Base-by-base conservation (phyloP, 495 filamentous ascomycete genomes). In the Annulohypoxylon nitens region DNA sequence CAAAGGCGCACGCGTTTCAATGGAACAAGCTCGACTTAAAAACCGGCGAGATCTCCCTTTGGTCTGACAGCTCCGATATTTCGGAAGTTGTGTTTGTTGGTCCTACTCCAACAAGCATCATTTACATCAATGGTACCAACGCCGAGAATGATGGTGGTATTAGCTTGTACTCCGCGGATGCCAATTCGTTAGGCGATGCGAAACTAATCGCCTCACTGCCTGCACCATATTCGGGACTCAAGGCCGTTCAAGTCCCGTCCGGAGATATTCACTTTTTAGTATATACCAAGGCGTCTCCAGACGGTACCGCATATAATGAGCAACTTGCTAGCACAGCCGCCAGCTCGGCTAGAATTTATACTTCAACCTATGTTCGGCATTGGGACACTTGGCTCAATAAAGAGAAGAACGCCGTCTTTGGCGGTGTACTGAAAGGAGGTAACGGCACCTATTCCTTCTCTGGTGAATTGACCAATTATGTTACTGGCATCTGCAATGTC, bases 1-100 rank as follows among this genome's bases (percentile, higher is more conserved):
- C 86, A 0, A 88, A 92, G 71, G 82, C 82, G 63, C 88, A 88
- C 70, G 88, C 84, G 8, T 84, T 84, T 43, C 89, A 91, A 68
- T 89, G 93, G 71, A 88, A 88, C 20, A 83, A 92, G 3, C 78
- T 94, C 14, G 88, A 93, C 53, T 84, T 91, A 26, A 75, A 80
- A 18, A 89, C 84, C 33, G 89, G 90, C 45, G 86, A 86, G 39
- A 90, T 88, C 2, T 83, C 84, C 0, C 76, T 89, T n/a, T 81
- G 93, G 64, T 88, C 89, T 37, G 86, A 86, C 67, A 87, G 89
- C 37, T 78, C 85, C 4, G 77, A 77, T 34, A 85, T 87, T 16
- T 90, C 85, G 62, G 88, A 89, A 68, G 88, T 89, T 4, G 86
- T 88, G 70, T 93, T 91, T 88, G 80, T 93, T 5, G 88, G 83